A percentile compares a stretch with the other conserved stretches of the same genome.
Evolutionary conservation across 352 stramenopile genomes (phyloP).

Genomic region (Thraustochytrium striatum): DNA sequence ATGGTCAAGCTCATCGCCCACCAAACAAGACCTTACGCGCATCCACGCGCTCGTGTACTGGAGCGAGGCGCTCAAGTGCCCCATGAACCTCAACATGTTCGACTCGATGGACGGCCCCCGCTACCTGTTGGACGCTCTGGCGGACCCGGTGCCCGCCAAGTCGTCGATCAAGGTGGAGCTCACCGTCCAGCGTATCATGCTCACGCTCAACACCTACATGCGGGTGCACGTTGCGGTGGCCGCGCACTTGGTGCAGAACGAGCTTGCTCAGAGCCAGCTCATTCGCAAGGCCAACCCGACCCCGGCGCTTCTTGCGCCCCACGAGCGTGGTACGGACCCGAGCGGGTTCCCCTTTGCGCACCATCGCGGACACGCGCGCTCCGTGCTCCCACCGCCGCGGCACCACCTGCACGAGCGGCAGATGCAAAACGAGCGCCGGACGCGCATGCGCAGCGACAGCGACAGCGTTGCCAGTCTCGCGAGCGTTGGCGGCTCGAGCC

Average conservation of each 20-base stretch:
- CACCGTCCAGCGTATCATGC: not conserved
- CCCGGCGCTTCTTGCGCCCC: not conserved
- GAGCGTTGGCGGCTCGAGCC: not conserved
- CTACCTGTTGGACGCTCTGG: constrained; percentile 12
- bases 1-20: constrained; percentile 13
- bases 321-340: too few species aligned
- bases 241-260: constrained; percentile 17
- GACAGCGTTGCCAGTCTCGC: not conserved
- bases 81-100: constrained; percentile 36
- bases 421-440: too few species aligned
- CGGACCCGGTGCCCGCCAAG: not conserved
- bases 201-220: constrained; percentile 22
- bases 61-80: constrained; percentile 29
- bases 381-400: not conserved
- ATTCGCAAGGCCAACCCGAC: not conserved
- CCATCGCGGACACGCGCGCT: not conserved
- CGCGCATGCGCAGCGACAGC: not conserved
- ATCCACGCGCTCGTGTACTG: constrained; percentile 26
- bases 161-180: not conserved
- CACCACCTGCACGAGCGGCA: not conserved
- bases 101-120: constrained; percentile 21
- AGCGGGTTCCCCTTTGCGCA: not conserved
- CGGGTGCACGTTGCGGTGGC: constrained; percentile 36
- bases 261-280: not conserved
- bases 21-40: not conserved